Percentiles rank a stretch among this genome's conserved stretches.
Conservation (phyloP, 768 basidiomycete genomes). For the Phlegmacium glaucopus region DNA sequence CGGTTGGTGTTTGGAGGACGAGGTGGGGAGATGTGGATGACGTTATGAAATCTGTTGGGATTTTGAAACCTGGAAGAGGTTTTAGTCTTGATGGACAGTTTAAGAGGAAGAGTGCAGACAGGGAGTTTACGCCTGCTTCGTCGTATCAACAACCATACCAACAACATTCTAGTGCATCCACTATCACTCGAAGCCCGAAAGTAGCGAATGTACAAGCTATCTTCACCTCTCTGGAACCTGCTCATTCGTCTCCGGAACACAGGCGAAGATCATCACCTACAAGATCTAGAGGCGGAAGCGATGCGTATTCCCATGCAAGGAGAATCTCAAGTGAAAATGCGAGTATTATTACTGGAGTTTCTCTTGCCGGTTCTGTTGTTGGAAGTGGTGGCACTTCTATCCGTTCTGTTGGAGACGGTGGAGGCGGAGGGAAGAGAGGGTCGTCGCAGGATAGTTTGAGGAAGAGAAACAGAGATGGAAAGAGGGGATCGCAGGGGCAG, state of each 20-base stretch:
- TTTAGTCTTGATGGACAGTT: background rate
- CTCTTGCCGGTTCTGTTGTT: no score
- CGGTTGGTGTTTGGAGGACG: constrained; percentile 64
- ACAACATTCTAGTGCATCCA: background rate
- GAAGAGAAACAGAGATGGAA: no score
- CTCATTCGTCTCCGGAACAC: constrained; percentile 13
- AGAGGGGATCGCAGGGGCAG: background rate
- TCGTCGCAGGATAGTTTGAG: no score
- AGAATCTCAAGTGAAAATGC: constrained; percentile 1
- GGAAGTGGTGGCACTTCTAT: no score
- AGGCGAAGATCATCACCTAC: constrained; percentile 4
- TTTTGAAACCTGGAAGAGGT: constrained; percentile 5
- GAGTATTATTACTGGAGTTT: no score
- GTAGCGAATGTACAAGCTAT: constrained; percentile 12
- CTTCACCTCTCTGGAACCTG: constrained; percentile 17
- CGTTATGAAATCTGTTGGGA: constrained; percentile 18
- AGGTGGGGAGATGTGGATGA: constrained; percentile 68
- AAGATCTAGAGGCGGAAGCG: background rate
- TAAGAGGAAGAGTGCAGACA: background rate
- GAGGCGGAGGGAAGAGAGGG: no score
- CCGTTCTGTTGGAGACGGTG: no score
- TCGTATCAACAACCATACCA: background rate
- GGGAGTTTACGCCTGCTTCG: no score
- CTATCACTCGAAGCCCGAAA: background rate
- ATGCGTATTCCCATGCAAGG: constrained; percentile 1